A percentile compares a stretch with the other conserved stretches of the same genome.
Evolutionary conservation across 2,329 filamentous ascomycete genomes (phyloP).

Genomic region (Ophiocordyceps camponoti-leonardi): DNA sequence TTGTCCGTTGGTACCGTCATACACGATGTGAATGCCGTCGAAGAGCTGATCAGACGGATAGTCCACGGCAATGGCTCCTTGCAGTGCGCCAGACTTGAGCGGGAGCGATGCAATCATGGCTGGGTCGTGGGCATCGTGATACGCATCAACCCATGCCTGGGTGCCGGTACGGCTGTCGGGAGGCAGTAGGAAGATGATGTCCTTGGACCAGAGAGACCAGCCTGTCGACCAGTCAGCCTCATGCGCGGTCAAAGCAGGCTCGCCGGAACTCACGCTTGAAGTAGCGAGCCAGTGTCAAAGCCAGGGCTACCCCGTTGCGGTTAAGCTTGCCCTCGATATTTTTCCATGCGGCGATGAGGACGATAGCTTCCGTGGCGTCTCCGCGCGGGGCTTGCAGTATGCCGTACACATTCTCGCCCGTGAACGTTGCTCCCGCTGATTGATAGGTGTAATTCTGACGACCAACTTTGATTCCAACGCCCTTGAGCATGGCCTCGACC

Average conservation of each 20-base stretch:
- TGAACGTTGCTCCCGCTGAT: slow-evolving; percentile 54
- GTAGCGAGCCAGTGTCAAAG: slow-evolving; percentile 76
- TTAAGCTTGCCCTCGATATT: slow-evolving; percentile 69
- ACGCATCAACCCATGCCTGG: slow-evolving; percentile 95
- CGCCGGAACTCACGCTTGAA: slow-evolving; percentile 51
- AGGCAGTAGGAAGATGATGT: slow-evolving; percentile 83
- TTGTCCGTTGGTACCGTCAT: slow-evolving; percentile 91
- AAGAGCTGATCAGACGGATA: slow-evolving; percentile 76
- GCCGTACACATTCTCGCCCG: slow-evolving; percentile 83
- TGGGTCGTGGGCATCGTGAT: slow-evolving; percentile 74
- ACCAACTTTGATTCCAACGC: slow-evolving; percentile 71
- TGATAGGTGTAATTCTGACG: slow-evolving; percentile 77
- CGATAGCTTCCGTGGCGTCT: slow-evolving; percentile 93
- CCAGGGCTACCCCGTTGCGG: slow-evolving; percentile 70
- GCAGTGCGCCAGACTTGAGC: slow-evolving; percentile 81
- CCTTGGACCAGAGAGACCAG: slow-evolving; percentile 98
- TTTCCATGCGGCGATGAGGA: slow-evolving; percentile 76
- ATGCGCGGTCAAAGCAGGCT: not conserved
- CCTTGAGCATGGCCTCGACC: slow-evolving; percentile 58
- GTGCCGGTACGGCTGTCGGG: slow-evolving; percentile 80
- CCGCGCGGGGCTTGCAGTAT: slow-evolving; percentile 85
- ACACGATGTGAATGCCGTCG: slow-evolving; percentile 76
- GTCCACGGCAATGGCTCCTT: slow-evolving; percentile 86
- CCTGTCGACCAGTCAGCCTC: slow-evolving; percentile 24
- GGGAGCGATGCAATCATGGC: slow-evolving; percentile 56